phyloP scores from a whole-genome alignment of 306 rosid species.

The Cicer bijugum region DNA sequence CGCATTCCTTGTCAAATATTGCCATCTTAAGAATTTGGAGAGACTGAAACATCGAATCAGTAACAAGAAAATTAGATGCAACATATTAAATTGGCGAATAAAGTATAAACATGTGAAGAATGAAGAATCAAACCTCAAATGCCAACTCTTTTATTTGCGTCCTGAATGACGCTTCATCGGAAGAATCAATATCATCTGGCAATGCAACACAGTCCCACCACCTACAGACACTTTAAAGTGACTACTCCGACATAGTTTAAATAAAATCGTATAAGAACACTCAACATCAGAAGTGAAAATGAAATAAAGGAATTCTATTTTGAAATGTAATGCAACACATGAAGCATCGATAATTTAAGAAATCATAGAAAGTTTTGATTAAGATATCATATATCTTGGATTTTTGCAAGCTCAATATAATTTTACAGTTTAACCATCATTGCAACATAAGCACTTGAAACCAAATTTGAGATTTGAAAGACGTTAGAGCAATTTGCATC shows the following conservation, averaged over 20 bases:
- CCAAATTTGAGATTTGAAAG: no score
- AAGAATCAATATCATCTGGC: conserved; percentile 81
- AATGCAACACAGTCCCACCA: conserved; percentile 98
- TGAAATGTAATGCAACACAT: neutral
- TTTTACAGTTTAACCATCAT: no score
- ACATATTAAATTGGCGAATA: conserved; percentile 14
- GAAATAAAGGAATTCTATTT: conserved; percentile 30
- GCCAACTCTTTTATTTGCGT: conserved; percentile 84
- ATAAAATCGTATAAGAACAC: conserved; percentile 14
- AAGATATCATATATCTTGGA: no score
- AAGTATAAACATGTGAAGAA: conserved; percentile 38
- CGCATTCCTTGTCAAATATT: conserved; percentile 79
- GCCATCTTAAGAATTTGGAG: conserved; percentile 83
- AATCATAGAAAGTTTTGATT: no score
- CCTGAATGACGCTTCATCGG: conserved; percentile 76
- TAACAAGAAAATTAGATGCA: conserved; percentile 37
- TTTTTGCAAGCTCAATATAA: no score
- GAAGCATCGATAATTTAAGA: no score
- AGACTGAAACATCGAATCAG: conserved; percentile 71
- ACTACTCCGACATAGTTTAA: conserved; percentile 35
- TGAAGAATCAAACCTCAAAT: conserved; percentile 63
- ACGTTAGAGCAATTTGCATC: no score
- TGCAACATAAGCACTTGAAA: no score
- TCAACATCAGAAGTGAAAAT: conserved; percentile 28
- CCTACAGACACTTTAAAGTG: conserved; percentile 54